Evolutionary conservation across 2,329 filamentous ascomycete genomes (phyloP).

Genomic region (Massarina eburnea): DNA sequence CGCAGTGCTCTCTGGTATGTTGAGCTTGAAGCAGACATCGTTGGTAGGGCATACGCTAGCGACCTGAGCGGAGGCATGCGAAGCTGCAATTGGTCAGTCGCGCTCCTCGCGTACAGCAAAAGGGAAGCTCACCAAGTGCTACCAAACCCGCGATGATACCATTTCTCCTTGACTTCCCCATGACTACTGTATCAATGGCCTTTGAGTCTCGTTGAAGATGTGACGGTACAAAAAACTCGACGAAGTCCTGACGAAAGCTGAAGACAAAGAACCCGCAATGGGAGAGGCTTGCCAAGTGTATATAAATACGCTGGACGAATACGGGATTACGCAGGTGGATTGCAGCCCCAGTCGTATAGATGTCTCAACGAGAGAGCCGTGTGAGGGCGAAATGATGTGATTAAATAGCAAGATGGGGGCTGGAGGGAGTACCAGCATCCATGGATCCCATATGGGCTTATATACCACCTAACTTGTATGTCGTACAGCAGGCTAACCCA

Average conservation of each 20-base stretch:
- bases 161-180: conserved; percentile 15
- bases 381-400: no score
- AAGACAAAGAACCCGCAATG: background rate
- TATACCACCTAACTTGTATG: no score
- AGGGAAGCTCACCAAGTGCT: conserved; percentile 25
- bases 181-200: no score
- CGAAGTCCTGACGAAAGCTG: background rate
- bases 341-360: background rate
- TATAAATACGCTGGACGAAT: conserved; percentile 8
- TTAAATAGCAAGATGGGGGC: no score
- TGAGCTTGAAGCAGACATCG: conserved; percentile 53
- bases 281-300: conserved; percentile 9
- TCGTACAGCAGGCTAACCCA: no score
- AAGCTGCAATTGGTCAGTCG: conserved; percentile 26
- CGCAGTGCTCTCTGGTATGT: conserved; percentile 56
- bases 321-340: background rate
- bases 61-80: conserved; percentile 31
- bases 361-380: background rate
- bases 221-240: background rate
- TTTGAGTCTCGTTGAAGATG: conserved; percentile 2
- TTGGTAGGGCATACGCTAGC: conserved; percentile 28
- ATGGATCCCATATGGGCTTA: no score
- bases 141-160: conserved; percentile 21
- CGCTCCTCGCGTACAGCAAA: background rate
- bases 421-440: no score